Base-by-base conservation (phyloP, 768 basidiomycete species). In the Suillus tomentosus region DNA sequence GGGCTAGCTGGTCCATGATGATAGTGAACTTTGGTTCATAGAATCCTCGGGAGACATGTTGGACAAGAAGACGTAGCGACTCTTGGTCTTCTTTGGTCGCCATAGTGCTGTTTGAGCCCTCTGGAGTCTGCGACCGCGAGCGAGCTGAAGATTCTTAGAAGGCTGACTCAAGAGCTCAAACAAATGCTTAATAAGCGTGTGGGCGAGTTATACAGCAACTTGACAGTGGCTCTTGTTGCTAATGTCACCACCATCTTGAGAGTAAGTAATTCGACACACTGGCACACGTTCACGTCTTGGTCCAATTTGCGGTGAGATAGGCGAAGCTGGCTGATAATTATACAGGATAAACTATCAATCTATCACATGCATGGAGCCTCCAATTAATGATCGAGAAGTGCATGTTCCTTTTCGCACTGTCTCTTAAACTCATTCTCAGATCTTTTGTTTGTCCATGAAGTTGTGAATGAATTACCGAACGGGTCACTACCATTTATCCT, bases 21-120 rank as follows among this genome's bases (percentile, higher is more conserved):
- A 99, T 91, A 70, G 90, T 92, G 76, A 84, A 95, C 71, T 92
- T 92, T 53, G 93, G 82, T 76, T 98, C 97, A 79, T 98, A 99
- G 79, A 99, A 99, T 40, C 91, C 89, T 71, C 96, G 87, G 54
- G 90, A 87, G 73, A 96, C 94, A 79, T 94, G 90, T 75, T 97
- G 95, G 68, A 97, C 93, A 70, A 99, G 89, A 64, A 88, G 85
- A 75, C 88, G 89, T 62, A 95, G 87, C 2, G 85, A 87, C 76
- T 92, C 91, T 79, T 89, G 86, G 72, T 92, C 91, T 73, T 92
- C 91, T 73, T 90, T 89, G 57, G 84, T 88, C 60, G 87, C 80
- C 86, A 88, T 88, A 19, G 17, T 19, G 27, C 5, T 17, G 53
- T 7, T 57, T 17, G 14, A 56, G 55, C 13, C n/a, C 56, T 24